Percentiles rank a stretch among this genome's conserved stretches.
These are phyloP conservation scores for Meripilus lineatus DNA, from an alignment of 1,284 basidiomycete species.

Conservation along the genomic window DNA sequence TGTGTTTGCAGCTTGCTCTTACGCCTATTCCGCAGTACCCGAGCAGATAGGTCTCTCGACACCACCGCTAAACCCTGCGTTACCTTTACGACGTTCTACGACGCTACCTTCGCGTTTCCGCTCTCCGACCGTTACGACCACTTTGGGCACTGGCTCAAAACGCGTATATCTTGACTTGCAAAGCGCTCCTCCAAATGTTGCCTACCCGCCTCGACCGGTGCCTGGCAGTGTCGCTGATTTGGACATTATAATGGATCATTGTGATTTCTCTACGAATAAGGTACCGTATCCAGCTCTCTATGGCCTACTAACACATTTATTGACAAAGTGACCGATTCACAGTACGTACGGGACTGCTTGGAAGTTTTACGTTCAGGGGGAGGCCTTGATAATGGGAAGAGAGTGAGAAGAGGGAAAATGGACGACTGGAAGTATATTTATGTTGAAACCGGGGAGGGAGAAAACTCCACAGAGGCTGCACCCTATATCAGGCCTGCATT, in stretches of 20 bases:
- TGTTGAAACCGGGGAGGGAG: conserved; percentile 44
- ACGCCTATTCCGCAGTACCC: conserved; percentile 51
- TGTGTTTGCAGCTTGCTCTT: conserved; percentile 4
- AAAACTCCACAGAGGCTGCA: conserved; percentile 25
- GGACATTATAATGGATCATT: conserved; percentile 84
- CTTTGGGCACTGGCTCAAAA: conserved; percentile 66
- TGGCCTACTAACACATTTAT: conserved; percentile 6
- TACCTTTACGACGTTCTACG: conserved; percentile 46
- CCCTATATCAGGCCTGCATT: conserved; percentile 17
- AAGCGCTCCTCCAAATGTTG: conserved; percentile 47
- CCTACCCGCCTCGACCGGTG: conserved; percentile 81
- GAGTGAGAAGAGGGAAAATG: conserved; percentile 52
- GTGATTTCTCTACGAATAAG: conserved; percentile 80
- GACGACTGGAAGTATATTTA: conserved; percentile 66
- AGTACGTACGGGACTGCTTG: conserved; percentile 77
- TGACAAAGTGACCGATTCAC: conserved; percentile 8
- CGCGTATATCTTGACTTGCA: conserved; percentile 75
- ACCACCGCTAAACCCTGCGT: conserved; percentile 65
- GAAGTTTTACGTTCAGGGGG: conserved; percentile 67
- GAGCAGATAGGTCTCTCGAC: conserved; percentile 57
- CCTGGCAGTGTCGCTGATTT: conserved; percentile 82
- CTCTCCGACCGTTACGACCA: conserved; percentile 36
- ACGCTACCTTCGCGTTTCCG: conserved; percentile 10
- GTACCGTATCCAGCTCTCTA: conserved; percentile 35
- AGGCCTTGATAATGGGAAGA: conserved; percentile 57